Conservation (phyloP, 805 yeast species). For the Hanseniaspora jakobsenii region DNA sequence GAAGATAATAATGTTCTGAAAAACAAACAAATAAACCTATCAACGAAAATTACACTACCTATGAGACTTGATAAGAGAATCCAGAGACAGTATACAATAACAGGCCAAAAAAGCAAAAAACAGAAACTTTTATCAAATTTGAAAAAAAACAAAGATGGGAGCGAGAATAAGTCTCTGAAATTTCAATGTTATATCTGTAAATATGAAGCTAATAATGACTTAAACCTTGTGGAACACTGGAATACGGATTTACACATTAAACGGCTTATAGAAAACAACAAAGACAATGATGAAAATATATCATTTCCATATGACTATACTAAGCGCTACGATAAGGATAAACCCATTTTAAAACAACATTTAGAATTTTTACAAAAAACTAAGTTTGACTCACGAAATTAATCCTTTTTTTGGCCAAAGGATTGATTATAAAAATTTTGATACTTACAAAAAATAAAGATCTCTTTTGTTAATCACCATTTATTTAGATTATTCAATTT, state of each 20-base stretch:
- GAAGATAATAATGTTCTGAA: slow-evolving; percentile 19
- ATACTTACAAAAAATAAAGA: too few relatives aligned
- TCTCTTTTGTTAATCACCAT: too few relatives aligned
- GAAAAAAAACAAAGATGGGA: slow-evolving; percentile 18
- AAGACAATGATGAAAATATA: too few relatives aligned
- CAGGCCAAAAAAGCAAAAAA: slow-evolving; percentile 8
- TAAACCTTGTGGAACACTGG: slow-evolving; percentile 72
- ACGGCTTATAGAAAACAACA: background rate
- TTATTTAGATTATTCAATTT: too few relatives aligned
- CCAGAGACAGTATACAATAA: slow-evolving; percentile 19
- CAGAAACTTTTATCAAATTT: background rate
- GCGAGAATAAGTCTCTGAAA: slow-evolving; percentile 57
- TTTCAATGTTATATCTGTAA: slow-evolving; percentile 75
- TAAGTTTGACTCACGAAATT: too few relatives aligned
- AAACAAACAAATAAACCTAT: too few relatives aligned
- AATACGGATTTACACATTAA: slow-evolving; percentile 54
- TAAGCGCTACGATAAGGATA: slow-evolving; percentile 22
- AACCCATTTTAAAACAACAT: slow-evolving; percentile 5
- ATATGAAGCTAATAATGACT: slow-evolving; percentile 67
- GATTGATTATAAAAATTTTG: too few relatives aligned
- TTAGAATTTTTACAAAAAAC: slow-evolving; percentile 9
- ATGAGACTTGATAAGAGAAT: slow-evolving; percentile 14
- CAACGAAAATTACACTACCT: slow-evolving; percentile 2
- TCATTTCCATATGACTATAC: slow-evolving; percentile 17
- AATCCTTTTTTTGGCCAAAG: too few relatives aligned